Base-by-base conservation (phyloP, 768 basidiomycete genomes). In the Mycena olivaceomarginata region DNA sequence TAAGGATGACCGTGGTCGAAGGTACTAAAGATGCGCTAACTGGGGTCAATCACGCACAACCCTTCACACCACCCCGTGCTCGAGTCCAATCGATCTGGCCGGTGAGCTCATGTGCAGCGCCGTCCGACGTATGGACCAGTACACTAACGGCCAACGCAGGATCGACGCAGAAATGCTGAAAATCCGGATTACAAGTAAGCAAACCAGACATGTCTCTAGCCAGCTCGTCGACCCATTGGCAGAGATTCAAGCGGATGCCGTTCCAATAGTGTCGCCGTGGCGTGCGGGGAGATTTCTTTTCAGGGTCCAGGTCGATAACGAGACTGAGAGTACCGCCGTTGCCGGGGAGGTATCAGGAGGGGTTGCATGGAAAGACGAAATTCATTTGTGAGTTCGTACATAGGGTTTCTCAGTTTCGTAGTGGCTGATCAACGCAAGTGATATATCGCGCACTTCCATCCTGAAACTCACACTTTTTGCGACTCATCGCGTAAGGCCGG, bases 371-470 rank as follows among this genome's bases (percentile, higher is more conserved):
- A 57, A 67, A 5, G 64, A 67, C 0, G 75, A 67, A 20, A 41
- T 76, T 62, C 75, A 76, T 67, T 60, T 76, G 75, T 76, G 57
- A 1, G 75, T 60, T 16, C 11, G 18, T 53, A 31, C 31, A 31
- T 4, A 31, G 31, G 31, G 31, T 31, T 31, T 31, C 31, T 7
- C 8, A 20, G 8, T 2, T 31, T 41, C 37, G 7, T 2, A 8
- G 4, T 25, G 2, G 11, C n/a, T 63, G 10, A 63, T 12, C 18
- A 25, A n/a, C 10, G 9, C 39, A 63, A 63, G 62, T 13, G 62
- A 63, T 13, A 22, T 63, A 12, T 18, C 40, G 5, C 39, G 4
- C 7, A 41, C 40, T 5, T 63, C 64, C 15, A 16, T 4, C 10
- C n/a, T 76, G 10, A 57, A 16, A 8, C 10, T 76, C 31, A 67